phyloP scores from a whole-genome alignment of 148 eudicot species.

The Cornus suecica region DNA sequence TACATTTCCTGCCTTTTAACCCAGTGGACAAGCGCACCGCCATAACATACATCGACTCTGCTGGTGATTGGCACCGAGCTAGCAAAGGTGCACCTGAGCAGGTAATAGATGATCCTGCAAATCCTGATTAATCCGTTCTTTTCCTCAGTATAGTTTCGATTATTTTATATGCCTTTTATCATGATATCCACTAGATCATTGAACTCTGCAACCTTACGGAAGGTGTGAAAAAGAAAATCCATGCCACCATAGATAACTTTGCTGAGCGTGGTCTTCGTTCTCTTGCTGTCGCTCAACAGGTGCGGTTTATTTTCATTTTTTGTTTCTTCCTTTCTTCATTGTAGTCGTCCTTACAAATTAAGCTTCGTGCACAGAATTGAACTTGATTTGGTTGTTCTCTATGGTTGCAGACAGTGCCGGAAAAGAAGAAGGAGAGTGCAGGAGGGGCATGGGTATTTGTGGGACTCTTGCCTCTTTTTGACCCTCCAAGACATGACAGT shows the following conservation, averaged over 20 bases:
- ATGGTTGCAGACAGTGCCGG: conserved; percentile 45
- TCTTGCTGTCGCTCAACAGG: conserved; percentile 65
- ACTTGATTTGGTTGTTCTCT: background rate
- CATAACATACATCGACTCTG: conserved; percentile 55
- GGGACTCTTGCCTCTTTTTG: conserved; percentile 72
- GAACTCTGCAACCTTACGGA: conserved; percentile 55
- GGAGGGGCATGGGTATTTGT: conserved; percentile 76
- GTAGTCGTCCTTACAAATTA: background rate
- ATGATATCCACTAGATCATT: conserved; percentile 42
- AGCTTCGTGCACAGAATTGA: background rate
- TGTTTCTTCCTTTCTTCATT: background rate
- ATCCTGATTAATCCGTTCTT: background rate
- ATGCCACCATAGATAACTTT: conserved; percentile 54
- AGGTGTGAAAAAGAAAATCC: conserved; percentile 46
- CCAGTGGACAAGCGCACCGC: conserved; percentile 91
- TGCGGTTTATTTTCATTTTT: conserved; percentile 11
- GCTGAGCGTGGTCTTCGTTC: conserved; percentile 87
- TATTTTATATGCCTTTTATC: background rate
- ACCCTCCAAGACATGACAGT: conserved; percentile 87
- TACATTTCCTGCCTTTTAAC: conserved; percentile 83
- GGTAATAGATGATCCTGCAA: conserved; percentile 24
- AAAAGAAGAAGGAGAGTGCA: conserved; percentile 66
- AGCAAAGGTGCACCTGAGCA: conserved; percentile 96
- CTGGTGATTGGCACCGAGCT: conserved; percentile 69
- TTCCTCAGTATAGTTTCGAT: background rate